Percentiles rank a stretch among this genome's conserved stretches.
phyloP scores from a whole-genome alignment of 225 moss, liverwort and hornwort species.

The Sphagnum tenellum region DNA sequence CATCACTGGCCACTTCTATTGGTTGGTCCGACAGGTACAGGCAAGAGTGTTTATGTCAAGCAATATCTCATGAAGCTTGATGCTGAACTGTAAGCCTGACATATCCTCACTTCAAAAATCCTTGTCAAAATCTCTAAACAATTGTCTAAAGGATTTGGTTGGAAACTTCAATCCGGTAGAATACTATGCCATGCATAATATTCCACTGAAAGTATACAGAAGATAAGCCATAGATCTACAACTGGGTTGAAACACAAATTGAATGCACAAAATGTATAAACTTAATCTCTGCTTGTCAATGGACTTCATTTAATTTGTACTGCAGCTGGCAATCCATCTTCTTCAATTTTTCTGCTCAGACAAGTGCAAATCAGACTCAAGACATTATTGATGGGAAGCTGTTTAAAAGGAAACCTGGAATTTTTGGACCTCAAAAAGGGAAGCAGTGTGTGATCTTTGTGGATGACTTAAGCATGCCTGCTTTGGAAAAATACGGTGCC shows the following conservation, averaged over 20 bases:
- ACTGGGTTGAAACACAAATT: too few species aligned
- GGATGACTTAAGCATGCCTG: slow-evolving; percentile 83
- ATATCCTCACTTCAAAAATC: too few species aligned
- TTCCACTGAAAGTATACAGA: too few species aligned
- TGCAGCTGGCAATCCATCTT: slow-evolving; percentile 82
- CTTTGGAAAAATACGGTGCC: slow-evolving; percentile 80
- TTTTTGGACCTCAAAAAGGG: slow-evolving; percentile 85
- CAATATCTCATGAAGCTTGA: slow-evolving; percentile 79
- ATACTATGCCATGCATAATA: too few species aligned
- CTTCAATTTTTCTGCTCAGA: slow-evolving; percentile 88
- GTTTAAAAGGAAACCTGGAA: slow-evolving; percentile 53
- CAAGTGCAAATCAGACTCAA: slow-evolving; percentile 87
- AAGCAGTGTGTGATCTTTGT: slow-evolving; percentile 91
- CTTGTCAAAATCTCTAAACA: too few species aligned
- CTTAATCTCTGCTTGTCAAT: neutral
- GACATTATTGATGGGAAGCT: slow-evolving; percentile 87
- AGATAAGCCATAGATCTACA: too few species aligned
- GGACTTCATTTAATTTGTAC: neutral
- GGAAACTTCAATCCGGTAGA: too few species aligned
- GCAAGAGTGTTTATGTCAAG: slow-evolving; percentile 71
- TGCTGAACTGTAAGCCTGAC: slow-evolving; percentile 33
- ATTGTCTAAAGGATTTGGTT: too few species aligned
- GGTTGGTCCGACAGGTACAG: slow-evolving; percentile 69
- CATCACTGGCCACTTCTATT: slow-evolving; percentile 58
- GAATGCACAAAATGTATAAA: neutral